Evolutionary conservation across 2,329 filamentous ascomycete genomes (phyloP).

Genomic region (Didymella keratinophila): DNA sequence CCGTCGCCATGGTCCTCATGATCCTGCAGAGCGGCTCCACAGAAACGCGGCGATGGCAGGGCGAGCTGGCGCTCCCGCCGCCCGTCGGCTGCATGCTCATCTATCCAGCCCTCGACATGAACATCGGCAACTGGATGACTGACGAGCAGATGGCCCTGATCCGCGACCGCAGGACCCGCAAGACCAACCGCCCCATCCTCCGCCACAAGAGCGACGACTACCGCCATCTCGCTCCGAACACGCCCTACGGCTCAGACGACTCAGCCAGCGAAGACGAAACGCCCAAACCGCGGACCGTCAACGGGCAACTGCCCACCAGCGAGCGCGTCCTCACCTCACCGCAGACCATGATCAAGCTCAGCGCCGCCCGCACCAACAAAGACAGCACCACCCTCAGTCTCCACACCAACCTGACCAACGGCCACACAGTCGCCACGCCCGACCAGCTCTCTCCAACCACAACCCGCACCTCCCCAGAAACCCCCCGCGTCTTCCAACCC

Average conservation of each 20-base stretch:
- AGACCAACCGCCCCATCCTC: conserved; percentile 79
- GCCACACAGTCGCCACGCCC: conserved; percentile 32
- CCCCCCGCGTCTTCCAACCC: conserved; percentile 30
- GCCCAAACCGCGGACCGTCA: conserved; percentile 20
- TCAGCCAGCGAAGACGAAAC: conserved; percentile 62
- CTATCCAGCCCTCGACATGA: conserved; percentile 94
- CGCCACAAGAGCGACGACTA: conserved; percentile 90
- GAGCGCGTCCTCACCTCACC: conserved; percentile 41
- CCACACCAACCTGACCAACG: conserved; percentile 34
- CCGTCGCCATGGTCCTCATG: conserved; percentile 85
- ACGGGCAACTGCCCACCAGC: conserved; percentile 28
- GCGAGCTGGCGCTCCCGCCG: conserved; percentile 68
- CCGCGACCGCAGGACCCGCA: conserved; percentile 78
- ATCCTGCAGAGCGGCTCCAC: conserved; percentile 76
- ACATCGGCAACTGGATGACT: conserved; percentile 98
- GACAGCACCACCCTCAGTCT: conserved; percentile 33
- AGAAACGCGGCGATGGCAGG: conserved; percentile 63
- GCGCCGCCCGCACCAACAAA: conserved; percentile 17
- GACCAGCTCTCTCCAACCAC: conserved; percentile 28
- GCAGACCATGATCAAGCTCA: conserved; percentile 49
- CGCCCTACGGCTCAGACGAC: conserved; percentile 81
- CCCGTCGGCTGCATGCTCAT: conserved; percentile 85
- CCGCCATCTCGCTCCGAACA: conserved; percentile 78
- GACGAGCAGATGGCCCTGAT: conserved; percentile 97
- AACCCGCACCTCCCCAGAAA: conserved; percentile 21